Percentiles rank a stretch among this genome's conserved stretches.
Conservation (phyloP, 78 protist genomes). For the Trichosphaerium sp. region DNA sequence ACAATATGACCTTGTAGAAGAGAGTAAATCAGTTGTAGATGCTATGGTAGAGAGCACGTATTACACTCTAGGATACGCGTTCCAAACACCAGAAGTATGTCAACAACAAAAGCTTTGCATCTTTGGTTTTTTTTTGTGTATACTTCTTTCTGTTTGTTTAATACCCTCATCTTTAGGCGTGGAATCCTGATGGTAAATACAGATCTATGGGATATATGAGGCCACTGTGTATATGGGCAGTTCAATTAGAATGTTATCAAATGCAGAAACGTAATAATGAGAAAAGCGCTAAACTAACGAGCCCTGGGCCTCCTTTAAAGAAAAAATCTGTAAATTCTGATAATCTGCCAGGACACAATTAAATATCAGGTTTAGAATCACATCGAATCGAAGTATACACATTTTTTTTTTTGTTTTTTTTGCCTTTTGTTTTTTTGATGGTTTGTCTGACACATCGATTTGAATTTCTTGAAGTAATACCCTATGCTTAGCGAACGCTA, state of each 20-base stretch:
- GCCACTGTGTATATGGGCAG: conserved; percentile 39
- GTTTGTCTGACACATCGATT: no score
- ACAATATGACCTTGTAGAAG: background rate
- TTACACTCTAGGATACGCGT: conserved; percentile 36
- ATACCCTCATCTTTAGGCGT: conserved; percentile 33
- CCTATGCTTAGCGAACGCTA: no score
- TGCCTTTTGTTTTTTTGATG: no score
- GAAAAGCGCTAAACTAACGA: conserved; percentile 8
- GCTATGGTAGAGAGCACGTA: conserved; percentile 20
- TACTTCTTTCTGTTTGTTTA: background rate
- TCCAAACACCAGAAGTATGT: background rate
- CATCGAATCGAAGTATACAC: no score
- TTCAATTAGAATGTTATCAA: conserved; percentile 37
- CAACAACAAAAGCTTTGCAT: background rate
- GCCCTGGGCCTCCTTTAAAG: no score
- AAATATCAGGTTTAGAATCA: no score
- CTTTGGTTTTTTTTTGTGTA: background rate
- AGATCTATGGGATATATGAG: conserved; percentile 39
- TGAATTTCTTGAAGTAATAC: no score
- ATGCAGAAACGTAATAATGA: no score
- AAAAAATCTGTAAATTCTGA: no score
- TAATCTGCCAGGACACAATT: no score
- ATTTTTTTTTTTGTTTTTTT: no score
- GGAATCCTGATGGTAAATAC: conserved; percentile 30
- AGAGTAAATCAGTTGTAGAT: background rate